Base-by-base conservation (phyloP, 805 yeast genomes). In the Saturnispora dispora region DNA sequence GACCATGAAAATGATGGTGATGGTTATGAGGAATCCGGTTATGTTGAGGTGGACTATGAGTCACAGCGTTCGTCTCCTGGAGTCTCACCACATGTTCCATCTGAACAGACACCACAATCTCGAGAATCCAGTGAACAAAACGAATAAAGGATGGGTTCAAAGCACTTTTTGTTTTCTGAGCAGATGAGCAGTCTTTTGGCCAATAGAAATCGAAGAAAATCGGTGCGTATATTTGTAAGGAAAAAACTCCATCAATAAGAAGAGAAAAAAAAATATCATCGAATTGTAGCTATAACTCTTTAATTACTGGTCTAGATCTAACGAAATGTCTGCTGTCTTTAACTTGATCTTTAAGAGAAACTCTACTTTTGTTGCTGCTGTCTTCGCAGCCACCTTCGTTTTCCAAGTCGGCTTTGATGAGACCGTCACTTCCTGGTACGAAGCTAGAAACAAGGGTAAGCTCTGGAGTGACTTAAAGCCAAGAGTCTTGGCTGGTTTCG, bases 311-410 rank as follows among this genome's bases (percentile, higher is more conserved):
- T 42, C 13, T 23, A 44, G 20, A 32, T 10, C 7, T 9, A 30
- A 32, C 27, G 30, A 23, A 33, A 48, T 48, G 51, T 65, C 84
- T 43, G 67, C 79, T 45, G 63, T 82, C 55, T 81, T 79, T 79
- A 83, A 81, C 78, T 69, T 75, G 36, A 61, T 85, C 52, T 83
- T 87, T 79, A 88, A 88, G 79, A 87, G 96, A 79, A 90, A 91
- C 81, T 79, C 97, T 46, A 75, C 85, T 56, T 88, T 78, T 71
- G 96, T 90, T 56, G 87, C 88, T 58, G 75, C 93, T 56, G 75
- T 90, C 55, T 84, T 90, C 60, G 84, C 81, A 47, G 81, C 86
- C 62, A 89, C 97, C 46, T 90, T 90, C 65, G 81, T 82, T 56
- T 88, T 89, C 79, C 91, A 88, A 74, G 83, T 82, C 48, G 75